A percentile compares a stretch with the other conserved stretches of the same genome.
Evolutionary conservation across 306 rosid species (phyloP).

Genomic region (Trifolium pratense): DNA sequence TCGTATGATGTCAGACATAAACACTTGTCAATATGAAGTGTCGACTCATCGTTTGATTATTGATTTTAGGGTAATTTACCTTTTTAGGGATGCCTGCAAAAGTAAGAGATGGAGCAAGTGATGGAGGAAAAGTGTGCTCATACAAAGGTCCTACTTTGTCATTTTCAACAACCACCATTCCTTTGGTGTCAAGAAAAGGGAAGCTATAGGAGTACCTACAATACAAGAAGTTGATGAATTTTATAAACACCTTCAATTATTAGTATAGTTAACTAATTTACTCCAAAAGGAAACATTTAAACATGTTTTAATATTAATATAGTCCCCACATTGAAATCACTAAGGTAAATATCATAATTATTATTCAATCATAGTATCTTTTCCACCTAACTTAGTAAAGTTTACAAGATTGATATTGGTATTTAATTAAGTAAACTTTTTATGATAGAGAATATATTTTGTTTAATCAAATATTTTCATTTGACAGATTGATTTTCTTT

Average conservation of each 20-base stretch:
- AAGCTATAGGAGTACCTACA: constrained; percentile 87
- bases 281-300: constrained; percentile 9
- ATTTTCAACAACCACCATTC: constrained; percentile 83
- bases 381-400: constrained; percentile 33
- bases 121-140: constrained; percentile 96
- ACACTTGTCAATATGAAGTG: not conserved
- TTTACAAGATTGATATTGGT: constrained; percentile 23
- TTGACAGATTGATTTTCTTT: constrained; percentile 5
- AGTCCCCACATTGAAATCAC: constrained; percentile 46
- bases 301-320: constrained; percentile 34
- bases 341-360: constrained; percentile 39
- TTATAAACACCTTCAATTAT: constrained; percentile 24
- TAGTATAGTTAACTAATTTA: constrained; percentile 33
- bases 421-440: constrained; percentile 16
- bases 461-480: not conserved
- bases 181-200: constrained; percentile 98
- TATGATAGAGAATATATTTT: not conserved
- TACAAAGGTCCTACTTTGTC: constrained; percentile 91
- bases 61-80: constrained; percentile 50
- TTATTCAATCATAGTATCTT: constrained; percentile 48
- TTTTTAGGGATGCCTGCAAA: constrained; percentile 86
- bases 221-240: constrained; percentile 41
- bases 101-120: constrained; percentile 90
- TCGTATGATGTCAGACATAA: not conserved
- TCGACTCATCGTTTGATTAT: not conserved